Percentiles rank a stretch among this genome's conserved stretches.
phyloP scores from a whole-genome alignment of 2,329 filamentous ascomycete species.

The Ceratocystis cacaofunesta region DNA sequence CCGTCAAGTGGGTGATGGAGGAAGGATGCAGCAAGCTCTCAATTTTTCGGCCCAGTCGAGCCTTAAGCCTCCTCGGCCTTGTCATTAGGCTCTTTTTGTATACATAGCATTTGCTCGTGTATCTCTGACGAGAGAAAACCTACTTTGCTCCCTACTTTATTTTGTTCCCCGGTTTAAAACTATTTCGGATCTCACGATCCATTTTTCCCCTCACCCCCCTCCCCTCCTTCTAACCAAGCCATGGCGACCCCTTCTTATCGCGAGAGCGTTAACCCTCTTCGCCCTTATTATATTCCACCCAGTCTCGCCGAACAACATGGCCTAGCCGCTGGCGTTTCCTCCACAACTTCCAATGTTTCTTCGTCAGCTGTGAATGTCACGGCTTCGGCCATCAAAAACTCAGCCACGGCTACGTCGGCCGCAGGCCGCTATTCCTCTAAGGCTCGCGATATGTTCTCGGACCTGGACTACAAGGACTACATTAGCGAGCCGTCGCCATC shows the following conservation, averaged over 20 bases:
- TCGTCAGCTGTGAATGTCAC: conserved; percentile 24
- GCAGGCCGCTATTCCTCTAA: conserved; percentile 37
- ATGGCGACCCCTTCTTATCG: conserved; percentile 29
- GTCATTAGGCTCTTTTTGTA: conserved; percentile 13
- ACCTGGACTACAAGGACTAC: conserved; percentile 86
- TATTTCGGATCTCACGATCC: neutral
- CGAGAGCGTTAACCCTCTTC: conserved; percentile 45
- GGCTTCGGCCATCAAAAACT: conserved; percentile 32
- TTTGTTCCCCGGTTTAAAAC: neutral
- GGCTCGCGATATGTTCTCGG: conserved; percentile 73
- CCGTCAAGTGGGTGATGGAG: conserved; percentile 6
- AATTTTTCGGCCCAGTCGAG: conserved; percentile 17
- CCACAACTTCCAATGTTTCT: conserved; percentile 32
- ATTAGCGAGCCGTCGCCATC: conserved; percentile 63
- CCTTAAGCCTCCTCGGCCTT: conserved; percentile 11
- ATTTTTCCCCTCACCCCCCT: too few species aligned
- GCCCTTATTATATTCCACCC: conserved; percentile 54
- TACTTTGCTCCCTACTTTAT: neutral
- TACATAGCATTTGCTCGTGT: neutral
- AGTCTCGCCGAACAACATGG: conserved; percentile 32
- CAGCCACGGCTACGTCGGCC: conserved; percentile 7
- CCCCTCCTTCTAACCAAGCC: neutral
- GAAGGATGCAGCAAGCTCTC: conserved; percentile 16
- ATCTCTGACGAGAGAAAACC: neutral
- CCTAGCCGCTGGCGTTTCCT: conserved; percentile 26